Evolutionary conservation across 768 basidiomycete species (phyloP), one percentile per base, ranked within the genome.

Genomic region (Russula olivacea): DNA sequence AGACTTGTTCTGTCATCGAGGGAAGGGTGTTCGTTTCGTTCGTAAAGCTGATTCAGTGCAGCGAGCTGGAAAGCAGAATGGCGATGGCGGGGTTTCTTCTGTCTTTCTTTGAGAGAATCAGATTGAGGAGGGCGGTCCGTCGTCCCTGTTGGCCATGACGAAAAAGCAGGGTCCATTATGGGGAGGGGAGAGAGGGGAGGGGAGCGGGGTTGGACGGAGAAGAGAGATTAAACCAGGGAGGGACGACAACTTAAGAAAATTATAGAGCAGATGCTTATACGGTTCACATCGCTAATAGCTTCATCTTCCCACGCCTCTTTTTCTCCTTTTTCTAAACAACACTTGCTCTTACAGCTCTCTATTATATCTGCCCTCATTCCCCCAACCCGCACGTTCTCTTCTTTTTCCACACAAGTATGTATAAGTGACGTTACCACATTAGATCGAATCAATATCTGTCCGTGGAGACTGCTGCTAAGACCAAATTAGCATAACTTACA

Each of bases 71-170:
- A 76, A 19, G 86, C 83, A 41, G 83, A 82, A 70, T 91, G 89
- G 53, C 89, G 83, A 74, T 90, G 87, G 66, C 89, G 81, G 52
- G 89, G 86, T 71, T 91, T 90, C 82, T 90, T 90, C 58, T 77
- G 77, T 68, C 78, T 80, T 67, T 81, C 76, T 71, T 64, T 73
- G 69, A 60, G 66, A 56, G 54, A 71, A 64, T 71, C 71, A 63
- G 52, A 43, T 60, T 45, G 69, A 65, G 69, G 64, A 65, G 73
- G 61, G 21, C 59, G 63, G 21, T 59, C 65, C 32, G 47, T 52
- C 48, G 51, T 25, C 51, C 32, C 63, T 47, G 64, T 66, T 48
- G 61, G 64, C 50, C 41, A 67, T 54, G 50, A 65, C 30, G 66
- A 67, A 63, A 69, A 74, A 66, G 72, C 72, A 61, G 63, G 73